A percentile compares a stretch with the other conserved stretches of the same genome.
phyloP scores from a whole-genome alignment of 371 early-diverging fungal genomes.

The Sporodiniella umbellata region DNA sequence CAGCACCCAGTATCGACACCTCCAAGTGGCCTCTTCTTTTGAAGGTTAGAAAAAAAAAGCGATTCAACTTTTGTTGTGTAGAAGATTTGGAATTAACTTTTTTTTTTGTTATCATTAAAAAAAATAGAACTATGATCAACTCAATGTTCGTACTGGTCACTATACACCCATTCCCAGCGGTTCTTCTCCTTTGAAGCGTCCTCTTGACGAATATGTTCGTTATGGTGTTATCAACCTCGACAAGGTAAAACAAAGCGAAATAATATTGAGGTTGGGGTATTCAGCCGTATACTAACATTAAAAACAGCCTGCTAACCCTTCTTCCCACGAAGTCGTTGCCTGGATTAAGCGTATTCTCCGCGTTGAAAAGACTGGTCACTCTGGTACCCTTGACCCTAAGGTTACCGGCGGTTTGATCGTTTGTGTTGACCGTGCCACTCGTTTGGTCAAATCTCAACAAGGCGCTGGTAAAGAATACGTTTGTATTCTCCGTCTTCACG shows the following conservation, averaged over 20 bases:
- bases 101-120: too few species aligned
- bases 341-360: constrained; percentile 99
- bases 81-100: background rate
- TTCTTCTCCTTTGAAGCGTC: constrained; percentile 94
- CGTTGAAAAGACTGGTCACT: constrained; percentile 99
- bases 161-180: constrained; percentile 98
- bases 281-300: too few species aligned
- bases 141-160: constrained; percentile 96
- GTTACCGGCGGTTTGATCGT: constrained; percentile 99
- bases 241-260: constrained; percentile 28
- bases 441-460: constrained; percentile 99
- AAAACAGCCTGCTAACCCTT: constrained; percentile 97
- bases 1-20: constrained; percentile 84
- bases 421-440: constrained; percentile 98
- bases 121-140: constrained; percentile 92
- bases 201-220: constrained; percentile 88
- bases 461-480: constrained; percentile 99
- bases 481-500: constrained; percentile 94
- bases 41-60: constrained; percentile 75
- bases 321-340: constrained; percentile 99
- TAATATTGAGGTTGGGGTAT: too few species aligned
- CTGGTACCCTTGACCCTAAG: constrained; percentile 99
- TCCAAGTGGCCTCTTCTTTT: constrained; percentile 95
- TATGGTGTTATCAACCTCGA: constrained; percentile 98
- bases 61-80: background rate